phyloP scores from a whole-genome alignment of 495 filamentous ascomycete genomes.

The Penicillium daleae region DNA sequence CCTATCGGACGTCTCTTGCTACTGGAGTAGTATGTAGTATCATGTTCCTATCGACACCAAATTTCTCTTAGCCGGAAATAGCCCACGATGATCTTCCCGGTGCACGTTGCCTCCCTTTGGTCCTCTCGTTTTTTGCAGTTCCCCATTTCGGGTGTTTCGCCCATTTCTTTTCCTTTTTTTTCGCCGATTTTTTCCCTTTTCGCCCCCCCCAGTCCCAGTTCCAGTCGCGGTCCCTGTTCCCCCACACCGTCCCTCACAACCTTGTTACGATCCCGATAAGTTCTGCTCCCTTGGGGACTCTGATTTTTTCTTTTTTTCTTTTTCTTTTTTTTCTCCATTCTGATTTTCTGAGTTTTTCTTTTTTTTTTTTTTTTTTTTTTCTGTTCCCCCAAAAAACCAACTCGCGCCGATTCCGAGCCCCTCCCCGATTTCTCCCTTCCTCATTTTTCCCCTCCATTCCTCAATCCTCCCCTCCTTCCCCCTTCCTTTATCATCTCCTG shows the following conservation, averaged over 20 bases:
- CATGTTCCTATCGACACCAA: not conserved
- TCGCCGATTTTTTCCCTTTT: constrained; percentile 25
- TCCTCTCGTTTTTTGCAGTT: constrained; percentile 21
- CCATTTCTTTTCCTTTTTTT: constrained; percentile 14
- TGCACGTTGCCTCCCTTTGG: constrained; percentile 22
- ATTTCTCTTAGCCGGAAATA: not conserved
- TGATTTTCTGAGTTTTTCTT: constrained; percentile 18
- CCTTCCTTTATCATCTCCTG: constrained; percentile 40
- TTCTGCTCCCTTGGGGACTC: constrained; percentile 1
- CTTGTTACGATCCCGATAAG: constrained; percentile 29
- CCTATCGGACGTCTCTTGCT: no score
- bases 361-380: constrained; percentile 15
- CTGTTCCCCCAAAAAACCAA: constrained; percentile 26
- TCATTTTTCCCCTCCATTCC: constrained; percentile 49
- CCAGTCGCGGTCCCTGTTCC: constrained; percentile 33
- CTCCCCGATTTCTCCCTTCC: constrained; percentile 43
- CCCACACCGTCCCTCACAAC: constrained; percentile 32
- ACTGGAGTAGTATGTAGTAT: no score
- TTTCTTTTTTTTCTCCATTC: constrained; percentile 24
- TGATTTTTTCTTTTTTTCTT: constrained; percentile 25
- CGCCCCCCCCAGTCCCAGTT: constrained; percentile 19
- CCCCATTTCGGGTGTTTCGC: not conserved
- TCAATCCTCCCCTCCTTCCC: constrained; percentile 30
- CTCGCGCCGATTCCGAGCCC: constrained; percentile 37
- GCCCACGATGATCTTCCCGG: constrained; percentile 16